These are phyloP conservation scores for Phytophthora sp. DNA, from an alignment of 352 stramenopile genomes.

Conservation along the genomic window DNA sequence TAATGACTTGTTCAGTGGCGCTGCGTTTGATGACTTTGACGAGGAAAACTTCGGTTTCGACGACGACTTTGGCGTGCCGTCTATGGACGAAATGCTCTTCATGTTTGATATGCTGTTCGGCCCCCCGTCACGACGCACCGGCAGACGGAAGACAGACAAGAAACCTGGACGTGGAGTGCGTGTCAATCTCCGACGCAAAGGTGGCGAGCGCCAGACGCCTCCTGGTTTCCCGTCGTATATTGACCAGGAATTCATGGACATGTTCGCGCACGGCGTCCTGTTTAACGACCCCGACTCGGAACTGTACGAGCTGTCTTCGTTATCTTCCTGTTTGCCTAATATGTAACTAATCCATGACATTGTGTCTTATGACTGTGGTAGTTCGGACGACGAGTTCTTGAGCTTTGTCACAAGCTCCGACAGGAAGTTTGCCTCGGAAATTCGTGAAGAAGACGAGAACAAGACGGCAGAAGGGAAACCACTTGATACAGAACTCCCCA, in stretches of 20 bases:
- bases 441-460: constrained; percentile 4
- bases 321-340: background rate
- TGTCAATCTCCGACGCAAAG: constrained; percentile 31
- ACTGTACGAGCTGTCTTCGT: background rate
- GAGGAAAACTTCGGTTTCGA: constrained; percentile 43
- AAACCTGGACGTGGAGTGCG: constrained; percentile 19
- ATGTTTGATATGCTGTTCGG: constrained; percentile 84
- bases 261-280: constrained; percentile 35
- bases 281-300: constrained; percentile 16
- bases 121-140: background rate
- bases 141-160: constrained; percentile 3
- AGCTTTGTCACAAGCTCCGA: constrained; percentile 37
- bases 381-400: constrained; percentile 45
- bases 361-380: constrained; percentile 1
- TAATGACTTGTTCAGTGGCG: constrained; percentile 14
- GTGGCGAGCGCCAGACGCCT: constrained; percentile 1
- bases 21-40: constrained; percentile 10
- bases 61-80: constrained; percentile 39
- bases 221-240: constrained; percentile 22
- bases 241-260: constrained; percentile 32
- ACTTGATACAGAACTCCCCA: no score
- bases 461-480: constrained; percentile 1
- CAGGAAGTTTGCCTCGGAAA: constrained; percentile 29
- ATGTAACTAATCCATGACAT: constrained; percentile 2
- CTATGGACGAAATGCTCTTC: constrained; percentile 76